Percentiles rank a stretch among this genome's conserved stretches.
Conservation (phyloP, 371 early-diverging fungal genomes). For the Mortierella sp. region DNA sequence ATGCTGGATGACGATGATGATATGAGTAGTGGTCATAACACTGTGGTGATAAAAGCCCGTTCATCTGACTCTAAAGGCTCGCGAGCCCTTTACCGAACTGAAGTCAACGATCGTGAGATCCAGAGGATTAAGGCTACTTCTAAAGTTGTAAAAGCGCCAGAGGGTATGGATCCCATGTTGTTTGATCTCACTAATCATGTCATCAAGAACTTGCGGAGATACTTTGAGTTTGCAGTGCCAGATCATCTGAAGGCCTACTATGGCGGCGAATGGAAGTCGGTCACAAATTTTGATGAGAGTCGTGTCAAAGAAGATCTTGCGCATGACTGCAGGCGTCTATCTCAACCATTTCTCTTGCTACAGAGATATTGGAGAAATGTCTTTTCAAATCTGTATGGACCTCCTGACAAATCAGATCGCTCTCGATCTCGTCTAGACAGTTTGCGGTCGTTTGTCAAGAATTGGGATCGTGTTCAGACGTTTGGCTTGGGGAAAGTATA, state of each 20-base stretch:
- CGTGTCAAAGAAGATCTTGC: conserved; percentile 25
- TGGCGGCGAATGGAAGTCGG: conserved; percentile 25
- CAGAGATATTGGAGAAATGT: conserved; percentile 31
- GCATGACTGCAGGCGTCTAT: conserved; percentile 29
- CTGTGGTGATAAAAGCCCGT: neutral
- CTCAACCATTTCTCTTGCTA: conserved; percentile 26
- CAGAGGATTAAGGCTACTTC: conserved; percentile 32
- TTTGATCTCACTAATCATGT: conserved; percentile 41
- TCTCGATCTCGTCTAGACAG: conserved; percentile 13
- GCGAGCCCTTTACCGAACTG: conserved; percentile 13
- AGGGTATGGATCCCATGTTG: conserved; percentile 40
- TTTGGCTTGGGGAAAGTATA: conserved; percentile 53
- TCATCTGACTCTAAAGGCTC: neutral
- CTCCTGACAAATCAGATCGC: neutral
- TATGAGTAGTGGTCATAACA: neutral
- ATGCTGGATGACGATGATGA: conserved; percentile 21
- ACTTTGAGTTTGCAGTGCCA: conserved; percentile 33
- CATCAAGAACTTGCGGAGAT: conserved; percentile 31
- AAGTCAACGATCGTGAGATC: conserved; percentile 39
- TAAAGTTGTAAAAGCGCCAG: conserved; percentile 16
- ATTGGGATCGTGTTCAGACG: conserved; percentile 45
- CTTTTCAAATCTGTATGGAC: conserved; percentile 21
- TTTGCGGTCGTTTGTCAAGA: conserved; percentile 35
- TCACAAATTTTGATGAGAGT: conserved; percentile 12
- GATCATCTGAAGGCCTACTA: conserved; percentile 36